These are phyloP conservation scores for Hymenoscyphus repandus DNA, from an alignment of 2,329 filamentous ascomycete species.

Conservation along the genomic window DNA sequence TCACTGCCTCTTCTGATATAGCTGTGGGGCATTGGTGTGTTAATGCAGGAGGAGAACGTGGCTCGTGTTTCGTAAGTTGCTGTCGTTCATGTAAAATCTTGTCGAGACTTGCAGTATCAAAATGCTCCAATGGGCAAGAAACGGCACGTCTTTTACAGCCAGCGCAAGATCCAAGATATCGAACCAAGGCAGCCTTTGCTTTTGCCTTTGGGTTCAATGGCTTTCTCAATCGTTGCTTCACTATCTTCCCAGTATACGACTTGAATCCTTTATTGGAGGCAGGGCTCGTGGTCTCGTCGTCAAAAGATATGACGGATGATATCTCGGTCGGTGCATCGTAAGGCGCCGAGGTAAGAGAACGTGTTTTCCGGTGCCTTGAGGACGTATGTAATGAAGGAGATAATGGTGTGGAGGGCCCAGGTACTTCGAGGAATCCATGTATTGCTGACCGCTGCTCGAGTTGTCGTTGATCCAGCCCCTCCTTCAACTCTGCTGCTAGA, in stretches of 20 bases:
- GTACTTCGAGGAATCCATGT: slow-evolving; percentile 14
- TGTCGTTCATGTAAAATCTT: slow-evolving; percentile 4
- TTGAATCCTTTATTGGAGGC: slow-evolving; percentile 16
- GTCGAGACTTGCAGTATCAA: slow-evolving; percentile 26
- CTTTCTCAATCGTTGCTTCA: slow-evolving; percentile 20
- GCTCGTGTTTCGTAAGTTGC: slow-evolving; percentile 2
- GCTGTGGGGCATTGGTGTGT: slow-evolving; percentile 2
- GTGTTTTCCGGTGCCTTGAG: slow-evolving; percentile 12
- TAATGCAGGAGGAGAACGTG: slow-evolving; percentile 10
- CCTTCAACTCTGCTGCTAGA: slow-evolving; percentile 9
- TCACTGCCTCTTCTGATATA: slow-evolving; percentile 4
- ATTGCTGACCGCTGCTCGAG: slow-evolving; percentile 10
- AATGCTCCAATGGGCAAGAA: slow-evolving; percentile 26
- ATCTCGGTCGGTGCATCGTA: slow-evolving; percentile 19
- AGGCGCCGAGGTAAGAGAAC: slow-evolving; percentile 14
- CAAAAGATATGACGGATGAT: slow-evolving; percentile 28
- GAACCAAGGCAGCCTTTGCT: slow-evolving; percentile 27
- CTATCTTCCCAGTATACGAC: slow-evolving; percentile 23
- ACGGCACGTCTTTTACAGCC: slow-evolving; percentile 21
- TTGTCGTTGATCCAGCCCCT: slow-evolving; percentile 17
- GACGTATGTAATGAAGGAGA: slow-evolving; percentile 21
- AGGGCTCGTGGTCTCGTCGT: slow-evolving; percentile 17
- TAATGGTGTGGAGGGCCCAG: slow-evolving; percentile 13
- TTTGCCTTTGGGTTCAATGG: slow-evolving; percentile 17
- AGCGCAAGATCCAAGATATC: slow-evolving; percentile 24